Evolutionary conservation across 257 asterid genomes (phyloP).

Genomic region (Ophiorrhiza pumila): DNA sequence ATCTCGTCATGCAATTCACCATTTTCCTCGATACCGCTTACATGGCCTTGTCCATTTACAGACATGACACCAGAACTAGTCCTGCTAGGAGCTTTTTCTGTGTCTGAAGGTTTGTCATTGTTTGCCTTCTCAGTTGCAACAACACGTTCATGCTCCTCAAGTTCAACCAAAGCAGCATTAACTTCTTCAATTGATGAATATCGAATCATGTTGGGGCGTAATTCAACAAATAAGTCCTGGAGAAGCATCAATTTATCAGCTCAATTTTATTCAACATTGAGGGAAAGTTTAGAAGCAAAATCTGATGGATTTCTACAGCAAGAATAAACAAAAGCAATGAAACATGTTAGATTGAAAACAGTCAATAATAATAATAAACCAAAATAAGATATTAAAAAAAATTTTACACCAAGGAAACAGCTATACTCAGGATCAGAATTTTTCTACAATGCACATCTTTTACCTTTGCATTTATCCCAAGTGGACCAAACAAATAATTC

Average conservation of each 20-base stretch:
- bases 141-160: constrained; percentile 80
- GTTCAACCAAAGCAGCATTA: constrained; percentile 67
- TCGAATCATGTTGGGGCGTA: constrained; percentile 91
- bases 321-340: constrained; percentile 1
- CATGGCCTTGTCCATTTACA: constrained; percentile 49
- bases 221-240: constrained; percentile 87
- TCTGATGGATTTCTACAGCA: constrained; percentile 4
- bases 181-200: constrained; percentile 81
- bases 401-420: neutral
- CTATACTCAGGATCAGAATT: neutral
- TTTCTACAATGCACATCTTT: neutral
- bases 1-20: constrained; percentile 65
- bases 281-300: neutral
- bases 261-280: constrained; percentile 7
- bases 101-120: constrained; percentile 55
- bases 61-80: constrained; percentile 46
- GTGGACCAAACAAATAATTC: neutral
- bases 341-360: neutral
- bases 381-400: neutral
- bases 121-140: constrained; percentile 64
- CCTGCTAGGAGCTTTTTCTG: constrained; percentile 47
- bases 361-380: neutral
- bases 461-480: neutral
- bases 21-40: constrained; percentile 63
- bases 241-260: constrained; percentile 27